Percentiles rank a stretch among this genome's conserved stretches.
These are phyloP conservation scores for Patellifolia procumbens DNA, from an alignment of 179 eudicot species.

Conservation along the genomic window DNA sequence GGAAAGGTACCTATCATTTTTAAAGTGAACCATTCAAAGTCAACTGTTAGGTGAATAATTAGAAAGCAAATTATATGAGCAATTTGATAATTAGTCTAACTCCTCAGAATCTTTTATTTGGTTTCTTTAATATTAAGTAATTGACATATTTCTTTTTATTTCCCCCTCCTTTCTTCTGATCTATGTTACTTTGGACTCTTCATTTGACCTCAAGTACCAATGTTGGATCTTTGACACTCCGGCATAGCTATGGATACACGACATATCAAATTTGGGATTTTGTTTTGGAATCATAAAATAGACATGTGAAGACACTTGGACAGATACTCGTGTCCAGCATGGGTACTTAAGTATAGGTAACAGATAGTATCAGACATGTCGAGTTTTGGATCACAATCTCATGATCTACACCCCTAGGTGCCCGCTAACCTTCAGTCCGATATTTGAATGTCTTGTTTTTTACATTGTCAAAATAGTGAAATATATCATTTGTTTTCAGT, in stretches of 20 bases:
- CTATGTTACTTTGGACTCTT: neutral
- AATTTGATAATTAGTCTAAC: neutral
- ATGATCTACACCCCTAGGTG: neutral
- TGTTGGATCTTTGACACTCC: too few relatives aligned
- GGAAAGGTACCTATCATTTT: neutral
- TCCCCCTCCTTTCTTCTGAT: too few relatives aligned
- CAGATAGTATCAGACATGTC: too few relatives aligned
- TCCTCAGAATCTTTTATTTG: constrained; percentile 6
- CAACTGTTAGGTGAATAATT: constrained; percentile 7
- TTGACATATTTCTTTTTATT: neutral
- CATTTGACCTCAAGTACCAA: constrained; percentile 3
- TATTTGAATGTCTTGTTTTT: neutral
- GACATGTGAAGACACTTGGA: too few relatives aligned
- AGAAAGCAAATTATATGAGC: neutral
- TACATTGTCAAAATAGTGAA: neutral
- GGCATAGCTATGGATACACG: too few relatives aligned
- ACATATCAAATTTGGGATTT: too few relatives aligned
- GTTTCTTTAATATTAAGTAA: neutral
- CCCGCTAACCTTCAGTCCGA: neutral
- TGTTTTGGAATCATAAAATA: too few relatives aligned
- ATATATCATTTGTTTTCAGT: neutral
- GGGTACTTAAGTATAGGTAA: too few relatives aligned
- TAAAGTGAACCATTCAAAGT: constrained; percentile 12
- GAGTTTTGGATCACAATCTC: too few relatives aligned
- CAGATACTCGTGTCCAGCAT: too few relatives aligned